Conservation (phyloP, 2,329 filamentous ascomycete genomes). For the Neonectria ditissima region DNA sequence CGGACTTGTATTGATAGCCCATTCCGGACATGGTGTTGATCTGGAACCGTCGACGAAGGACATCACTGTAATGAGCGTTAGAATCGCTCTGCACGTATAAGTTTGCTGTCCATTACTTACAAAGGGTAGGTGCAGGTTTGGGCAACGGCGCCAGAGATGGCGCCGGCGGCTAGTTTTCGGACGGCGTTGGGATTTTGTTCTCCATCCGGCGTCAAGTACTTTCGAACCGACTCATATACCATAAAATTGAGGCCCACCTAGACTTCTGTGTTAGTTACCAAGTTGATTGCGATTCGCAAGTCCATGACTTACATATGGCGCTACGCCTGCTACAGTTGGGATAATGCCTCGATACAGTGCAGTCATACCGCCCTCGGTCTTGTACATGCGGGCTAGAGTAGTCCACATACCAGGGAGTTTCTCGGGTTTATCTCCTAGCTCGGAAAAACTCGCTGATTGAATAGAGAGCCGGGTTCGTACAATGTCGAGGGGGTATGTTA, state of each 20-base stretch:
- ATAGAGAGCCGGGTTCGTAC: slow-evolving; percentile 96
- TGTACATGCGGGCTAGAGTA: slow-evolving; percentile 87
- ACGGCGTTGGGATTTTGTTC: slow-evolving; percentile 82
- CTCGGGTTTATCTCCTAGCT: slow-evolving; percentile 71
- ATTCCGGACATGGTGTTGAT: slow-evolving; percentile 99
- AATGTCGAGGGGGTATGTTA: slow-evolving; percentile 97
- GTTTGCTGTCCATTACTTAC: slow-evolving; percentile 63
- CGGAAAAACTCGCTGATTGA: slow-evolving; percentile 95
- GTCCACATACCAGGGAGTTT: slow-evolving; percentile 93
- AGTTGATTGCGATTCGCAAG: neutral
- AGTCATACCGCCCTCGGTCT: slow-evolving; percentile 83
- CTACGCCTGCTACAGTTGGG: slow-evolving; percentile 93
- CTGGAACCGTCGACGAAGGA: slow-evolving; percentile 92
- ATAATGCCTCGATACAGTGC: slow-evolving; percentile 96
- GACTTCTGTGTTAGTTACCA: slow-evolving; percentile 17
- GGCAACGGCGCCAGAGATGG: slow-evolving; percentile 94
- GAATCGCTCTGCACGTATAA: slow-evolving; percentile 37
- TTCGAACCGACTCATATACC: slow-evolving; percentile 92
- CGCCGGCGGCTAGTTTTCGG: slow-evolving; percentile 89
- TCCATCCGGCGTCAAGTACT: slow-evolving; percentile 87
- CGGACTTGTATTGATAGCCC: slow-evolving; percentile 93
- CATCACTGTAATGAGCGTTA: slow-evolving; percentile 70
- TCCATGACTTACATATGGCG: slow-evolving; percentile 78
- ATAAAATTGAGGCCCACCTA: slow-evolving; percentile 98
- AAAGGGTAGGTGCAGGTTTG: slow-evolving; percentile 99